A percentile compares a stretch with the other conserved stretches of the same genome.
Conservation (phyloP, 768 basidiomycete species). For the Xerocomellus amylosporus region DNA sequence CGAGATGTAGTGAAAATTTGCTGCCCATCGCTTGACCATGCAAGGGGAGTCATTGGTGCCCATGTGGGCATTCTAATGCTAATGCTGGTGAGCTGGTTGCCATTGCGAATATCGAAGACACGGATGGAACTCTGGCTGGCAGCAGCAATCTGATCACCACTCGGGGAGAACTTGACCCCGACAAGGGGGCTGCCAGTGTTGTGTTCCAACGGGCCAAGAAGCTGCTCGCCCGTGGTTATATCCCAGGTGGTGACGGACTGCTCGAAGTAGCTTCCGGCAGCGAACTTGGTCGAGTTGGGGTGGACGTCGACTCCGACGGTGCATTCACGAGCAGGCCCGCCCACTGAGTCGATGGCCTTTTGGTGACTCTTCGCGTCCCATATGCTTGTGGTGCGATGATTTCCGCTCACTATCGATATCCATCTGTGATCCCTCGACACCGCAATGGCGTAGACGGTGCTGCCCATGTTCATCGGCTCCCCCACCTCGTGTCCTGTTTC, state of each 20-base stretch:
- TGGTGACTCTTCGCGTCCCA: not conserved
- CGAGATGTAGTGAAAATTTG: not conserved
- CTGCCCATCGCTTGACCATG: not conserved
- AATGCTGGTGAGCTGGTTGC: not conserved
- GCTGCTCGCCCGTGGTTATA: not conserved
- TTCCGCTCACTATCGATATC: not conserved
- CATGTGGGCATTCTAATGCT: not conserved
- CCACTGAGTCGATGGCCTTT: not conserved
- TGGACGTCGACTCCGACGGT: not conserved
- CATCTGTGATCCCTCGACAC: not conserved
- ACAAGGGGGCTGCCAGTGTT: not conserved
- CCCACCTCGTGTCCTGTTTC: not conserved
- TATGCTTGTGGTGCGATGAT: not conserved
- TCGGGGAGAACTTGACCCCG: not conserved
- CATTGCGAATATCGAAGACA: not conserved
- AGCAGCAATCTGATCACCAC: not conserved
- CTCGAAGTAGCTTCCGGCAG: not conserved
- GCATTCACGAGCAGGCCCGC: not conserved
- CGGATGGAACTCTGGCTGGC: not conserved
- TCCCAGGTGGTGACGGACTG: not conserved
- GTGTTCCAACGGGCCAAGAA: not conserved
- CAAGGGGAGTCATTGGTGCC: not conserved
- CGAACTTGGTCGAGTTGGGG: not conserved
- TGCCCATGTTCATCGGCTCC: not conserved
- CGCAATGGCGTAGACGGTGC: not conserved